Percentiles rank a stretch among this genome's conserved stretches.
phyloP scores from a whole-genome alignment of 2,329 filamentous ascomycete species.

The Botrytis pseudocinerea region DNA sequence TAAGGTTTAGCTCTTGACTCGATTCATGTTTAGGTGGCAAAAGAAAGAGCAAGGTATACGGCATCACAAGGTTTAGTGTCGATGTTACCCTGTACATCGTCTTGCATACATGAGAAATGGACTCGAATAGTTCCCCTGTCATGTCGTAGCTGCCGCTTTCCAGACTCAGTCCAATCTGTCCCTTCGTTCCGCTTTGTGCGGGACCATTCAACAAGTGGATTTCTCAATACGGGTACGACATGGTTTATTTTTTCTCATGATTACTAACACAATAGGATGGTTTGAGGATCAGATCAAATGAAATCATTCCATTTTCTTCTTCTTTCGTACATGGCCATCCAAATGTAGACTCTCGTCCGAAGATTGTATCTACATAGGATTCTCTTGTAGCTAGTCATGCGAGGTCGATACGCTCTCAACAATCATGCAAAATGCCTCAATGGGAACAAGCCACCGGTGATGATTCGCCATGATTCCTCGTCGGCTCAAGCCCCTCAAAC shows the following conservation, averaged over 20 bases:
- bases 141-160: constrained; percentile 7
- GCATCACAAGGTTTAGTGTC: constrained; percentile 6
- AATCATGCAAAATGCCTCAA: not conserved
- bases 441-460: not conserved
- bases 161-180: not conserved
- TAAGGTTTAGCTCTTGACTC: not conserved
- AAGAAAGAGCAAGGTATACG: not conserved
- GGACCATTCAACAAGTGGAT: constrained; percentile 3
- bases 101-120: not conserved
- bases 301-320: constrained; percentile 5
- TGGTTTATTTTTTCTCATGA: not conserved
- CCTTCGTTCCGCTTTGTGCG: not conserved
- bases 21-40: not conserved
- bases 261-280: not conserved
- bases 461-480: constrained; percentile 2
- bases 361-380: not conserved
- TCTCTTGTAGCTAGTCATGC: constrained; percentile 6
- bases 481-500: not conserved
- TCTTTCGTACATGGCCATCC: constrained; percentile 10
- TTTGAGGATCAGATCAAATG: not conserved
- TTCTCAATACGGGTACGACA: not conserved
- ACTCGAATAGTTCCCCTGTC: constrained; percentile 3
- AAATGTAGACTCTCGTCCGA: constrained; percentile 7
- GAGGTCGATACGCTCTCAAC: constrained; percentile 3
- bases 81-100: not conserved